Evolutionary conservation across 2,329 filamentous ascomycete genomes (phyloP), one percentile per base, ranked within the genome.

Genomic region (Blastomyces silverae): DNA sequence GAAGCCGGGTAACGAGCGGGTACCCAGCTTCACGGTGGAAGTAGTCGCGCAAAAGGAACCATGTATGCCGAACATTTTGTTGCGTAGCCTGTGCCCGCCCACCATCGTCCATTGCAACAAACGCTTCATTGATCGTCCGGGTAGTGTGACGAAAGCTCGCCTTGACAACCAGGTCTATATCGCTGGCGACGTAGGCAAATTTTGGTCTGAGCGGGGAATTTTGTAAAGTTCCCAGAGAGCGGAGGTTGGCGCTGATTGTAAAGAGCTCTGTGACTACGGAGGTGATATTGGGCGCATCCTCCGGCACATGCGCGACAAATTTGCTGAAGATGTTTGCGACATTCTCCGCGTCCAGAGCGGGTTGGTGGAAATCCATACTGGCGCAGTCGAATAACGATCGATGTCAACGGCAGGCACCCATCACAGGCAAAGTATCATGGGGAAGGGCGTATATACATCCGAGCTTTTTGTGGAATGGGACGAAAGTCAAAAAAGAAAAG

Each of bases 191-290:
- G 55, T 73, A 72, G 56, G 71, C 69, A 66, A 79, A 76, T 37
- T 74, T 75, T 50, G 72, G 70, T 25, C 71, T 75, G 71, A 79
- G 77, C 20, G 72, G 75, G 64, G 77, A 72, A 28, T 61, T 62
- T 17, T 81, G 73, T 37, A 79, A 73, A 61, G 76, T 75, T 53
- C 83, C 78, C 50, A 87, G 73, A 53, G 75, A 75, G 57, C 79
- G 79, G 31, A 87, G 75, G 10, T 76, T 77, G 59, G 79, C 77
- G 64, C 82, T 82, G 71, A 86, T 81, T 62, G 78, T 78, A 70
- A 83, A 85, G 31, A 86, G 77, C 66, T 84, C 79, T 64, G 81
- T 79, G 62, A 86, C 82, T 37, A 83, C 73, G 42, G 77, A 77
- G 31, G 82, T 83, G 69, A 87, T 82, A 55, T 83, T 80, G 42